A percentile compares a stretch with the other conserved stretches of the same genome.
Conservation (phyloP, 768 basidiomycete species). For the Lentinula sp. region DNA sequence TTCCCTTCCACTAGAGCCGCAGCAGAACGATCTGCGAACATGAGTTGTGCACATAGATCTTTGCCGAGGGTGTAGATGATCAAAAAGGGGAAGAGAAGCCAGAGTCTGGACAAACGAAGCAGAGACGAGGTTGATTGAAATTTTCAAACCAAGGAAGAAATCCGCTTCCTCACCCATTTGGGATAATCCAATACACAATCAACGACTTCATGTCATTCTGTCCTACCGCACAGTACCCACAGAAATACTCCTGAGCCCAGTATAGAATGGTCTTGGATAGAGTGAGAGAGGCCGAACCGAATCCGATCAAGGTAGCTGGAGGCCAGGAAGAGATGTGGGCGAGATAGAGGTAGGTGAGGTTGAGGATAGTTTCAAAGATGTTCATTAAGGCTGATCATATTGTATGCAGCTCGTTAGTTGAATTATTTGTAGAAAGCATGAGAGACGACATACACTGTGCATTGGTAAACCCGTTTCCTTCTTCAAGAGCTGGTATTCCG, state of each 20-base stretch:
- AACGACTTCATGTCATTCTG: conserved; percentile 48
- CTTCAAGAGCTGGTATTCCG: conserved; percentile 57
- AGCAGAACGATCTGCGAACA: not conserved
- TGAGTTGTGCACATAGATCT: conserved; percentile 1
- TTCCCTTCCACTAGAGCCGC: not conserved
- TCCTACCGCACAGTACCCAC: conserved; percentile 56
- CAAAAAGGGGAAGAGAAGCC: not conserved
- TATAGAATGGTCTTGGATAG: conserved; percentile 75
- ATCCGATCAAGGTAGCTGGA: conserved; percentile 65
- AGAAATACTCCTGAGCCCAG: conserved; percentile 65
- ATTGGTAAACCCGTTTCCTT: conserved; percentile 74
- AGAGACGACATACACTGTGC: conserved; percentile 63
- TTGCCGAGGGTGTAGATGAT: conserved; percentile 1
- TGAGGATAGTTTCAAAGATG: conserved; percentile 70
- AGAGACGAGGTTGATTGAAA: too few relatives aligned
- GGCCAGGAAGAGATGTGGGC: conserved; percentile 58
- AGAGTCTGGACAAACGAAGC: not conserved
- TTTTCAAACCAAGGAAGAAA: too few relatives aligned
- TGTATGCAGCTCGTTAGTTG: not conserved
- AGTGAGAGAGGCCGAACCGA: conserved; percentile 65
- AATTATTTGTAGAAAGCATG: not conserved
- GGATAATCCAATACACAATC: conserved; percentile 58
- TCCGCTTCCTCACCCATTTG: conserved; percentile 33
- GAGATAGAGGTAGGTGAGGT: conserved; percentile 70
- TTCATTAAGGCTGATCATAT: conserved; percentile 63